phyloP scores from a whole-genome alignment of 768 basidiomycete species.

The Collybia sordida region DNA sequence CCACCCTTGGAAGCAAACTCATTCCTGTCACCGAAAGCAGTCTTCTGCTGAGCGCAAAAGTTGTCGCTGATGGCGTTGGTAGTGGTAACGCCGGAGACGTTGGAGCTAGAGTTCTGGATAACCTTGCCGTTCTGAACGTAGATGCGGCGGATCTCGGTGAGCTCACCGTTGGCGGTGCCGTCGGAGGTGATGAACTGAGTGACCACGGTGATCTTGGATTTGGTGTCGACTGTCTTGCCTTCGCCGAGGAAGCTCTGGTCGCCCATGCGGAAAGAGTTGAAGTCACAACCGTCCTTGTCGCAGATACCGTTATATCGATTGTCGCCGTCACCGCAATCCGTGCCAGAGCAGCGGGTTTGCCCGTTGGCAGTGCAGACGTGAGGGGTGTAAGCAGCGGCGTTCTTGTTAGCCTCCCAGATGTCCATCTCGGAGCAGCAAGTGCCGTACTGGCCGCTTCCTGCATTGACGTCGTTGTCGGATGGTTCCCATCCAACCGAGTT shows the following conservation, averaged over 20 bases:
- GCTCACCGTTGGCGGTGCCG: slow-evolving; percentile 33
- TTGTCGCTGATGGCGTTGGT: slow-evolving; percentile 36
- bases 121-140: slow-evolving; percentile 40
- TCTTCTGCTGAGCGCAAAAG: slow-evolving; percentile 40
- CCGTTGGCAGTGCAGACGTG: slow-evolving; percentile 33
- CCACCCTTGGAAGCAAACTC: slow-evolving; percentile 41
- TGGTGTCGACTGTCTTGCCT: slow-evolving; percentile 37
- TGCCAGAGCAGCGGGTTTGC: slow-evolving; percentile 30
- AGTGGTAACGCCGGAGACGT: slow-evolving; percentile 28
- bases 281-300: slow-evolving; percentile 43
- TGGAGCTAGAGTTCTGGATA: slow-evolving; percentile 34
- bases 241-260: slow-evolving; percentile 33
- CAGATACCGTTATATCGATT: slow-evolving; percentile 34
- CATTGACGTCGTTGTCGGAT: slow-evolving; percentile 29
- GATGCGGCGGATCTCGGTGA: slow-evolving; percentile 40
- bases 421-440: slow-evolving; percentile 45
- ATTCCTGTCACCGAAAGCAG: slow-evolving; percentile 43
- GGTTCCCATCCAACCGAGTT: slow-evolving; percentile 33
- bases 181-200: slow-evolving; percentile 41
- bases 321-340: slow-evolving; percentile 23
- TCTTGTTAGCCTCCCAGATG: slow-evolving; percentile 44
- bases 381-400: slow-evolving; percentile 39
- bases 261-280: slow-evolving; percentile 47
- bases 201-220: slow-evolving; percentile 37
- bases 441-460: slow-evolving; percentile 35